Conservation (phyloP, 305 asterid species). For the Fraxinus sp. region DNA sequence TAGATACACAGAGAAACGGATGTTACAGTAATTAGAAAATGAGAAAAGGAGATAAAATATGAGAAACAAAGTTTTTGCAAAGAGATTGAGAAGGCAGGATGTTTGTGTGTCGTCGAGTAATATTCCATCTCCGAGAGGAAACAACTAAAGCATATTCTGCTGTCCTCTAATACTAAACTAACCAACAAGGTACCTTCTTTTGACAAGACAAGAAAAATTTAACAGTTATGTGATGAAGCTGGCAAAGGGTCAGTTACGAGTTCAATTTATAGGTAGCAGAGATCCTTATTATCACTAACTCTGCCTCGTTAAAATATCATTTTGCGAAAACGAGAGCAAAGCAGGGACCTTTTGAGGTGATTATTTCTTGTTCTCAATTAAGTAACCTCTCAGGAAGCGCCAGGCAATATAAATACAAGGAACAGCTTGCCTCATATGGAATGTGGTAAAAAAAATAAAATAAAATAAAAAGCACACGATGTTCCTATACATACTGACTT, state of each 20-base stretch:
- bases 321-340: not conserved
- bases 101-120: slow-evolving; percentile 7
- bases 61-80: not conserved
- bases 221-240: not conserved
- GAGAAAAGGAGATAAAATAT: not conserved
- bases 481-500: slow-evolving; percentile 12
- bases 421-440: slow-evolving; percentile 16
- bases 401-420: slow-evolving; percentile 10
- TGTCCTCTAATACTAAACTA: not conserved
- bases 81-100: slow-evolving; percentile 1
- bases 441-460: not conserved
- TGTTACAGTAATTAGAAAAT: not conserved
- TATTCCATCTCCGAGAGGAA: not conserved
- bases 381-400: not conserved
- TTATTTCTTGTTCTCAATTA: slow-evolving; percentile 2
- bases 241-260: not conserved
- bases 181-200: not conserved
- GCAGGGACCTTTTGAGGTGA: not conserved
- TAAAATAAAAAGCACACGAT: not conserved
- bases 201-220: not conserved
- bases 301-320: not conserved
- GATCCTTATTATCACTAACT: slow-evolving; percentile 1
- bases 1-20: slow-evolving; percentile 1
- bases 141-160: not conserved
- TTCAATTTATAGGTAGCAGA: not conserved